These are phyloP conservation scores for Neopestalotiopsis sp. DNA, from an alignment of 2,329 filamentous ascomycete genomes.

Conservation along the genomic window DNA sequence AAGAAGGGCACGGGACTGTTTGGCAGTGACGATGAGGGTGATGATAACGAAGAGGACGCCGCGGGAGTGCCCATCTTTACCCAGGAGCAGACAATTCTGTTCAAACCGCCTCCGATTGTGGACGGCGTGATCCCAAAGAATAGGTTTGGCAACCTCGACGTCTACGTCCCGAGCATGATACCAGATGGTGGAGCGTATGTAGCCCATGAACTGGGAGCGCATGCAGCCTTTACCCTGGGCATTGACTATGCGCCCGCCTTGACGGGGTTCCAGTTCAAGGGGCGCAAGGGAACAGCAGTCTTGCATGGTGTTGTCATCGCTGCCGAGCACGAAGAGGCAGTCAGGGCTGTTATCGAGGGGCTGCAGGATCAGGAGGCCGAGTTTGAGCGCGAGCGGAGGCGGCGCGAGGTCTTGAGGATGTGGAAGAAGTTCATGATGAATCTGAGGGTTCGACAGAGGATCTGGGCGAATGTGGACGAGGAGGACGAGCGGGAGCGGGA, in stretches of 20 bases:
- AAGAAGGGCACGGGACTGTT: conserved; percentile 41
- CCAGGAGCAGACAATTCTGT: conserved; percentile 71
- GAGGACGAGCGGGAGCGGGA: conserved; percentile 49
- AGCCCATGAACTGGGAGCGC: conserved; percentile 60
- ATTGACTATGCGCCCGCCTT: conserved; percentile 91
- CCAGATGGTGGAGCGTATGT: conserved; percentile 82
- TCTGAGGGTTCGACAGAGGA: conserved; percentile 75
- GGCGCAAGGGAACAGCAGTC: conserved; percentile 84
- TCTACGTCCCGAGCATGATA: conserved; percentile 92
- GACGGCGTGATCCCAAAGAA: conserved; percentile 85
- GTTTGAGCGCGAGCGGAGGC: conserved; percentile 67
- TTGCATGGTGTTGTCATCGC: conserved; percentile 80
- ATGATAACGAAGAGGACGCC: conserved; percentile 47
- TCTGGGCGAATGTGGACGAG: conserved; percentile 64
- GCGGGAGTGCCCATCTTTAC: conserved; percentile 65
- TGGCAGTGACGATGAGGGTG: conserved; percentile 42
- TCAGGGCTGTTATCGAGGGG: conserved; percentile 71
- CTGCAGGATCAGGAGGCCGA: conserved; percentile 71
- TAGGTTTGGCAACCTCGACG: conserved; percentile 90
- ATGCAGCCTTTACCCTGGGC: conserved; percentile 76
- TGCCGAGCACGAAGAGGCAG: conserved; percentile 71
- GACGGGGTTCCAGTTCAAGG: conserved; percentile 87
- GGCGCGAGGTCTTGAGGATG: conserved; percentile 65
- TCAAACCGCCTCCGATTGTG: conserved; percentile 77
- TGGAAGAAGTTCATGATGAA: conserved; percentile 83